Base-by-base conservation (phyloP, 176 grass and related monocot genomes). In the Typha latifolia region DNA sequence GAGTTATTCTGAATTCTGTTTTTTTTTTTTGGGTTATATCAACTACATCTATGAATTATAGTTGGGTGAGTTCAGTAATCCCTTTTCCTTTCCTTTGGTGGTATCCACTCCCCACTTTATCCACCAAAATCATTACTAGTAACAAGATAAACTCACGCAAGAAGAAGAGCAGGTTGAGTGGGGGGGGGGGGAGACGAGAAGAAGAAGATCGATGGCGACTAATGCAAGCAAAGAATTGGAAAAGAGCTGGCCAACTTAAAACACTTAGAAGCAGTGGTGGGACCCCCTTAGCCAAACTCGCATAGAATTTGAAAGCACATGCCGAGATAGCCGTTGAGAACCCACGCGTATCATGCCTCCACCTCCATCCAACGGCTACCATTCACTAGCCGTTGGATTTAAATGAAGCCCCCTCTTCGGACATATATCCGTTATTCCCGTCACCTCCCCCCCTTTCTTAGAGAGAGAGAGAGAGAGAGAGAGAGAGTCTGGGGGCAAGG, bases 251-350 rank as follows among this genome's bases (percentile, higher is more conserved):
- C 15, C 12, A 53, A 14, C 51, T n/a, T 53, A 16, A 53, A 53
- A 13, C 14, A 53, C 51, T n/a, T n/a, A n/a, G n/a, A n/a, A n/a
- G n/a, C n/a, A n/a, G n/a, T n/a, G n/a, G 65, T 59, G 48, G 63
- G 26, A 15, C n/a, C 64, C 52, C 12, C 37, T 32, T 49, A 13
- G 7, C 51, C 20, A 0, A 31, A 55, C 51, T 5, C 51, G 1
- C 51, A 15, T 55, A 57, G 7, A 78, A 65, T 94, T 94, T 78
- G 67, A 86, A 94, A 73, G 63, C 74, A 47, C 65, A 62, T 49
- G 78, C 51, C 16, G 66, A 84, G 67, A 72, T 91, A 87, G 89
- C 89, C 84, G 89, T 91, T 91, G 62, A 78, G 61, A 51, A 18
- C 0, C 65, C 55, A 63, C 19, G 62, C 23, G 68, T 63, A 66